Conservation (phyloP, 805 yeast genomes). For the Wickerhamiella siamensis region DNA sequence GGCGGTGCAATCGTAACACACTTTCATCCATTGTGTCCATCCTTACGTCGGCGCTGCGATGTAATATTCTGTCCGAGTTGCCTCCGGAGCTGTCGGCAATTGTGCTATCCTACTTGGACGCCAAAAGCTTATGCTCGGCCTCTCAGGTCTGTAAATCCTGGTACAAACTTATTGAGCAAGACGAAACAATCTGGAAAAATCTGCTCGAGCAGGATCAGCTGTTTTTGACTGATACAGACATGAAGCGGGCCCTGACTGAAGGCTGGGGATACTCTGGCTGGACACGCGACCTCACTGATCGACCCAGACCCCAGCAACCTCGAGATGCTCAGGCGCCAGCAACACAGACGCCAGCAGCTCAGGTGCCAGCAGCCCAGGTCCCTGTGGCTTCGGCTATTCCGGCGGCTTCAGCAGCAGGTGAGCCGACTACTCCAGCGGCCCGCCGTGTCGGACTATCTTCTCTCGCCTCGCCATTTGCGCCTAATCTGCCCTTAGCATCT, state of each 20-base stretch:
- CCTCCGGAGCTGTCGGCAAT: slow-evolving; percentile 64
- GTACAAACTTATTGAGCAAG: slow-evolving; percentile 47
- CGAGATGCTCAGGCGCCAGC: too few species aligned
- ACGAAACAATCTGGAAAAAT: slow-evolving; percentile 55
- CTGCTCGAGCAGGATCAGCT: slow-evolving; percentile 49
- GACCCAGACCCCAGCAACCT: too few species aligned
- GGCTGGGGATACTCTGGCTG: slow-evolving; percentile 25
- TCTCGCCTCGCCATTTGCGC: slow-evolving; percentile 1
- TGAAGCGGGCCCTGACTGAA: slow-evolving; percentile 25
- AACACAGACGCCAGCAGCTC: too few species aligned
- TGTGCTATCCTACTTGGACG: slow-evolving; percentile 52
- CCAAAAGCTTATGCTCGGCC: slow-evolving; percentile 43
- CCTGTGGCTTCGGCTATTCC: background rate
- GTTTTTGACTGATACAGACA: slow-evolving; percentile 35
- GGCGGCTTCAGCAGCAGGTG: background rate
- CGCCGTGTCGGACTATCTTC: background rate
- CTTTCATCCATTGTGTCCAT: slow-evolving; percentile 44
- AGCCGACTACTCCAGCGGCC: background rate
- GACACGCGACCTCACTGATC: slow-evolving; percentile 9
- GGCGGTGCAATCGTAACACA: slow-evolving; percentile 42
- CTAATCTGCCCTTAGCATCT: slow-evolving; percentile 2
- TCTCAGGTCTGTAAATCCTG: slow-evolving; percentile 56
- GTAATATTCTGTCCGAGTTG: slow-evolving; percentile 56
- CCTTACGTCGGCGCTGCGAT: slow-evolving; percentile 41
- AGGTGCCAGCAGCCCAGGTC: background rate